These are phyloP conservation scores for Diplosphaera chodatii DNA, from an alignment of 139 green algal species.

Conservation along the genomic window DNA sequence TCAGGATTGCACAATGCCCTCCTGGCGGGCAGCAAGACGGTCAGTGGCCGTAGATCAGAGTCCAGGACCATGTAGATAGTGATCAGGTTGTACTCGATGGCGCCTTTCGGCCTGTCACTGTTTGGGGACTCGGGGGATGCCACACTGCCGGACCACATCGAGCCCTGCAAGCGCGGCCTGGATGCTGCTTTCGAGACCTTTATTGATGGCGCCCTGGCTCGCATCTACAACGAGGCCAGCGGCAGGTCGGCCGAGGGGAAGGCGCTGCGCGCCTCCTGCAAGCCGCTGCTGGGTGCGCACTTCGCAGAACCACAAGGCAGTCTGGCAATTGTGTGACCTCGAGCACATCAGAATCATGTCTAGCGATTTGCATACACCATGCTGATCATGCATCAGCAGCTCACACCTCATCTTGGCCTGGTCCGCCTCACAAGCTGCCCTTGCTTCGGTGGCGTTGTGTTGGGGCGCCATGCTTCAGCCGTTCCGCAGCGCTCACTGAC, in stretches of 20 bases:
- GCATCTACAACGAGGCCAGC: constrained; percentile 65
- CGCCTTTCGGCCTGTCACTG: background rate
- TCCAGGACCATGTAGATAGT: too few species aligned
- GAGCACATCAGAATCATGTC: too few species aligned
- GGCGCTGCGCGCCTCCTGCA: constrained; percentile 57
- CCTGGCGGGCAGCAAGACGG: too few species aligned
- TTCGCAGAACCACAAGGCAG: background rate
- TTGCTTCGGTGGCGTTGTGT: too few species aligned
- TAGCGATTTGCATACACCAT: too few species aligned
- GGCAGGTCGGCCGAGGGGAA: constrained; percentile 54
- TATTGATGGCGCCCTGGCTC: constrained; percentile 38
- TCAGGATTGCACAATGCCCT: too few species aligned
- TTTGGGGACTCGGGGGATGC: constrained; percentile 3
- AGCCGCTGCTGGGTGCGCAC: constrained; percentile 51
- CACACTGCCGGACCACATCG: constrained; percentile 1
- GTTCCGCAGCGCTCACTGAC: background rate
- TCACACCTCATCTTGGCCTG: too few species aligned
- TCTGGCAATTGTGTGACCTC: too few species aligned
- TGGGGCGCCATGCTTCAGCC: background rate
- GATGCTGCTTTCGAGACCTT: constrained; percentile 35
- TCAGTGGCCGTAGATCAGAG: too few species aligned
- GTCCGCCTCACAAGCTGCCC: too few species aligned
- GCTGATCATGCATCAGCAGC: too few species aligned
- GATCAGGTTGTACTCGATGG: too few species aligned
- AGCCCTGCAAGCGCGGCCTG: background rate